A percentile compares a stretch with the other conserved stretches of the same genome.
These are phyloP conservation scores for Solanum paucissectum DNA, from an alignment of 257 asterid genomes.

Conservation along the genomic window DNA sequence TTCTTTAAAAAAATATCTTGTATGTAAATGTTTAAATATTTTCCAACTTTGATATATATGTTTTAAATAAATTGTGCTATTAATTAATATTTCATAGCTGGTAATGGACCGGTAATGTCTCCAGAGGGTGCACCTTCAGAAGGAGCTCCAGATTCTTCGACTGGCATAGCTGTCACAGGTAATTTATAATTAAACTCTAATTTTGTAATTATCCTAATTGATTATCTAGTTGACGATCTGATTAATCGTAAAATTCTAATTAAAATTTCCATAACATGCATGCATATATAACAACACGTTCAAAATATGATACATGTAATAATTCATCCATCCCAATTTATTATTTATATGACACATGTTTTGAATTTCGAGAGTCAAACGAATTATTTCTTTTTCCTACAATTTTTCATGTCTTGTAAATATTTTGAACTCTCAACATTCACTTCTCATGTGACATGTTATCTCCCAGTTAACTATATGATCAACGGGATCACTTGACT, in stretches of 20 bases:
- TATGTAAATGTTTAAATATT: background rate
- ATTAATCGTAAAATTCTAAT: background rate
- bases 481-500: background rate
- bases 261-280: background rate
- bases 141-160: conserved; percentile 25
- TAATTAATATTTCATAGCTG: conserved; percentile 16
- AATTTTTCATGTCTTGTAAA: no score
- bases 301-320: background rate
- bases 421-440: no score
- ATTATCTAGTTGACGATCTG: background rate
- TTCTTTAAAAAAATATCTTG: no score
- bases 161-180: conserved; percentile 36
- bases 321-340: background rate
- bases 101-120: conserved; percentile 55
- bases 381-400: no score
- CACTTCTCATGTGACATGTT: background rate
- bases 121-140: conserved; percentile 38
- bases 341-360: no score
- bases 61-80: background rate
- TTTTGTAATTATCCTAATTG: background rate
- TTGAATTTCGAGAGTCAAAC: background rate
- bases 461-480: background rate
- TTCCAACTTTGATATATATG: background rate
- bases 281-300: background rate
- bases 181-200: background rate